Conservation (phyloP, 176 grass and related monocot genomes). For the Saccharum officinarum region DNA sequence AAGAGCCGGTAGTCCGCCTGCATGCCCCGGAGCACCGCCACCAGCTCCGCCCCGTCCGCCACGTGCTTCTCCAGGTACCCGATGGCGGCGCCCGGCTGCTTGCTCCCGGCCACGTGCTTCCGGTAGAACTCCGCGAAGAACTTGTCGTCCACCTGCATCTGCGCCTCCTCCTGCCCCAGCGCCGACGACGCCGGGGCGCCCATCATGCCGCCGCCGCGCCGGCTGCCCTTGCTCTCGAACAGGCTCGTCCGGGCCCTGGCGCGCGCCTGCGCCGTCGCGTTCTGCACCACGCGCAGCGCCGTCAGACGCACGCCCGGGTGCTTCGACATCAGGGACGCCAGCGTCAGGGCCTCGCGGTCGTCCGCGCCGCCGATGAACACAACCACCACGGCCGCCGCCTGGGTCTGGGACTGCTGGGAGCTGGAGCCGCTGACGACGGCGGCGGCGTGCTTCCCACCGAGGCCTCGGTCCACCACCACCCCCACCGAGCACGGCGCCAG, state of each 20-base stretch:
- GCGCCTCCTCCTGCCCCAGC: slow-evolving; percentile 47
- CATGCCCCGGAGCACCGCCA: slow-evolving; percentile 46
- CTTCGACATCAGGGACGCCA: slow-evolving; percentile 50
- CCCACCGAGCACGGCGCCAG: slow-evolving; percentile 68
- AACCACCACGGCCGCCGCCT: slow-evolving; percentile 38
- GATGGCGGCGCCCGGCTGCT: not conserved
- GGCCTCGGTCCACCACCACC: slow-evolving; percentile 61
- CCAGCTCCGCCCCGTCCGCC: slow-evolving; percentile 60
- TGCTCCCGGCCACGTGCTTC: slow-evolving; percentile 41
- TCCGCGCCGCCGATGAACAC: slow-evolving; percentile 81
- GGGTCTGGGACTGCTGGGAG: not conserved
- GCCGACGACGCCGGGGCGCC: not conserved
- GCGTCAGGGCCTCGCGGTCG: slow-evolving; percentile 71
- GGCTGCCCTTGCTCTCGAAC: slow-evolving; percentile 33
- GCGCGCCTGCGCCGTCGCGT: slow-evolving; percentile 30
- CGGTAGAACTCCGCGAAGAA: slow-evolving; percentile 79
- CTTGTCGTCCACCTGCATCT: slow-evolving; percentile 71
- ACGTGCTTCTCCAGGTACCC: slow-evolving; percentile 84
- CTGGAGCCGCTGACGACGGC: no score
- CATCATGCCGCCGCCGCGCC: not conserved
- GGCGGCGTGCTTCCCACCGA: slow-evolving; percentile 18
- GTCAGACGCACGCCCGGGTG: slow-evolving; percentile 51
- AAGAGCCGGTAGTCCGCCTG: slow-evolving; percentile 65
- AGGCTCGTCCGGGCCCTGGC: slow-evolving; percentile 36
- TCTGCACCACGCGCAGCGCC: slow-evolving; percentile 65